These are phyloP conservation scores for Aureobasidium sp. DNA, from an alignment of 2,329 filamentous ascomycete species.

Conservation along the genomic window DNA sequence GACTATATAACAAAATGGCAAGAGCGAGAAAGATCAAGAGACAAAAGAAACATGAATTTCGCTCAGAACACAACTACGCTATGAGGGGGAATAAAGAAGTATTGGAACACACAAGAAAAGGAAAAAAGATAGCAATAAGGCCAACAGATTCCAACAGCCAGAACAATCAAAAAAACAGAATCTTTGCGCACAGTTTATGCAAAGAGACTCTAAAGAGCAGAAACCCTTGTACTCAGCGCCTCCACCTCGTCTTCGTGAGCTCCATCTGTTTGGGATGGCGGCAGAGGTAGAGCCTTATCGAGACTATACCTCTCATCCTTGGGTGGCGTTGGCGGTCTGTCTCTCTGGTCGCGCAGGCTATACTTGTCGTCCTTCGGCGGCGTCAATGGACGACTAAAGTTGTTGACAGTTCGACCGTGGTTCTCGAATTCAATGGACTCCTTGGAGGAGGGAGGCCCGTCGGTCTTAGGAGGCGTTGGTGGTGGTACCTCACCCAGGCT, in stretches of 20 bases:
- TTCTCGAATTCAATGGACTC: constrained; percentile 19
- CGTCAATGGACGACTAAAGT: constrained; percentile 35
- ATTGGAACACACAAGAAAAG: background rate
- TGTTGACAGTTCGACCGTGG: constrained; percentile 19
- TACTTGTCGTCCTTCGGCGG: constrained; percentile 35
- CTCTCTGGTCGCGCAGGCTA: constrained; percentile 18
- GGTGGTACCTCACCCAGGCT: constrained; percentile 25
- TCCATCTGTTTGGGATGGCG: constrained; percentile 19
- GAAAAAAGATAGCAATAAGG: background rate
- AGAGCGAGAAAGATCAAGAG: background rate
- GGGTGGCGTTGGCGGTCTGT: constrained; percentile 32
- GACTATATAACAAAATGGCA: background rate
- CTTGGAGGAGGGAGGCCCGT: constrained; percentile 17
- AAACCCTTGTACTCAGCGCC: background rate
- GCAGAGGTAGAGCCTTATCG: constrained; percentile 25
- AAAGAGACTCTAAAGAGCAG: background rate
- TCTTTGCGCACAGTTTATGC: background rate
- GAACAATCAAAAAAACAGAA: background rate
- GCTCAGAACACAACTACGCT: background rate
- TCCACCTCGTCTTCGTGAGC: constrained; percentile 20
- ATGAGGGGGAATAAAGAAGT: background rate
- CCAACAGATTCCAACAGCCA: too few species aligned
- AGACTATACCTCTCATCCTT: constrained; percentile 26
- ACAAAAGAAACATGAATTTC: background rate
- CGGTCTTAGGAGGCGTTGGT: constrained; percentile 27